Percentiles rank a stretch among this genome's conserved stretches.
phyloP scores from a whole-genome alignment of 306 rosid species.

The Dalbergia cultrata region DNA sequence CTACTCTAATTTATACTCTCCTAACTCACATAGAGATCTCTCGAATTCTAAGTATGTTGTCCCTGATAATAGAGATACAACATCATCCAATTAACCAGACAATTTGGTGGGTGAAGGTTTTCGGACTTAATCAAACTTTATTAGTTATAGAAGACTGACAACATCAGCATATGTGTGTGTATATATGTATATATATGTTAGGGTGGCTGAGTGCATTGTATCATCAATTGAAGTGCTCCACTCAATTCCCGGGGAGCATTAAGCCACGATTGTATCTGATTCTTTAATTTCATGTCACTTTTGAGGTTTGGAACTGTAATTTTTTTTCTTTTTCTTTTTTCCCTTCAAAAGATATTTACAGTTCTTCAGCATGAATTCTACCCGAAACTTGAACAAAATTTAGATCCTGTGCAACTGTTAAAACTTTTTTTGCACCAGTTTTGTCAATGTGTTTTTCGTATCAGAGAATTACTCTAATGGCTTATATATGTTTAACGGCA shows the following conservation, averaged over 20 bases:
- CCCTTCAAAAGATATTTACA: neutral
- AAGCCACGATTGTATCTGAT: slow-evolving; percentile 36
- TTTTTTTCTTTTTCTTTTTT: neutral
- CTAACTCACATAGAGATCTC: no score
- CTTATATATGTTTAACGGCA: no score
- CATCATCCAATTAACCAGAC: slow-evolving; percentile 36
- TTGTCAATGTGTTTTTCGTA: neutral
- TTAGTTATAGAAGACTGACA: slow-evolving; percentile 21
- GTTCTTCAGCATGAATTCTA: neutral
- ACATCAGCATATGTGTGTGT: neutral
- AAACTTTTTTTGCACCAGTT: neutral
- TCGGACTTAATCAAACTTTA: slow-evolving; percentile 28
- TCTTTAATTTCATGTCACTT: slow-evolving; percentile 18
- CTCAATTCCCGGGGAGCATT: slow-evolving; percentile 40
- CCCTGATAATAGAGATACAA: slow-evolving; percentile 25
- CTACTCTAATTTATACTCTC: no score
- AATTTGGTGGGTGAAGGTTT: slow-evolving; percentile 44
- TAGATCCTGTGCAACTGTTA: neutral
- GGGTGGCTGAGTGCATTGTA: slow-evolving; percentile 42
- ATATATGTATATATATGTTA: neutral
- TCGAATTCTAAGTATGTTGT: slow-evolving; percentile 27
- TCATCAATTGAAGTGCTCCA: slow-evolving; percentile 38
- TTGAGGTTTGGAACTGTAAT: neutral
- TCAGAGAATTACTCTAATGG: no score
- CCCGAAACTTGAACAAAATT: neutral